These are phyloP conservation scores for Eustoma russellianum DNA, from an alignment of 257 asterid species.

Conservation along the genomic window DNA sequence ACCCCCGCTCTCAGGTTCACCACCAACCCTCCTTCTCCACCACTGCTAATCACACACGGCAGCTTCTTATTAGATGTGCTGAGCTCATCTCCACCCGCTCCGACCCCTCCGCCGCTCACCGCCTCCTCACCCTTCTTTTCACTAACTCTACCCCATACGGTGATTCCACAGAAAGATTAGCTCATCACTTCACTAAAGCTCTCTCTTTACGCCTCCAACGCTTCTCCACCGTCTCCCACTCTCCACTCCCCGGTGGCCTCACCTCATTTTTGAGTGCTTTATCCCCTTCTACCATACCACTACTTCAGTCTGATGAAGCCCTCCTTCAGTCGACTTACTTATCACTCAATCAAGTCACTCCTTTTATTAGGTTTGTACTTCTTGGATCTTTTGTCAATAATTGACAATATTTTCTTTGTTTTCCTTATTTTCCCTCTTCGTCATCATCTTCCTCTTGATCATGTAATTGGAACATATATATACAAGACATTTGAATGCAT, in stretches of 20 bases:
- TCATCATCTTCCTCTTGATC: no score
- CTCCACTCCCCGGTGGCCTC: not conserved
- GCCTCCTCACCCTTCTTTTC: slow-evolving; percentile 47
- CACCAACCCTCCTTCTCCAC: slow-evolving; percentile 16
- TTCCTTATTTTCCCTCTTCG: no score
- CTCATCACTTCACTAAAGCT: slow-evolving; percentile 75
- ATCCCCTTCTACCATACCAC: not conserved
- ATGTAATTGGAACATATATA: no score
- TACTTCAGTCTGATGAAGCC: slow-evolving; percentile 20
- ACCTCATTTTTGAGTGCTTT: not conserved
- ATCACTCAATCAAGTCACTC: slow-evolving; percentile 75
- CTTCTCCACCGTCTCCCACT: slow-evolving; percentile 3
- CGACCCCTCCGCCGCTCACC: slow-evolving; percentile 66
- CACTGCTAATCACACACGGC: slow-evolving; percentile 69
- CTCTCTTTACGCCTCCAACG: slow-evolving; percentile 61
- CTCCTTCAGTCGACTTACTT: slow-evolving; percentile 65
- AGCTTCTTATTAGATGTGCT: slow-evolving; percentile 70
- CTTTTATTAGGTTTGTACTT: slow-evolving; percentile 36
- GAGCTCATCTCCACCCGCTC: slow-evolving; percentile 63
- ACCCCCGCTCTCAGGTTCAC: not conserved
- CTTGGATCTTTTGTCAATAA: no score
- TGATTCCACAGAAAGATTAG: slow-evolving; percentile 75
- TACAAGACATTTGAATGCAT: no score
- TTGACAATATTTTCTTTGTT: no score
- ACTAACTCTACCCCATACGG: slow-evolving; percentile 68